phyloP scores from a whole-genome alignment of 1,284 basidiomycete species.

The Tranzscheliella williamsii region DNA sequence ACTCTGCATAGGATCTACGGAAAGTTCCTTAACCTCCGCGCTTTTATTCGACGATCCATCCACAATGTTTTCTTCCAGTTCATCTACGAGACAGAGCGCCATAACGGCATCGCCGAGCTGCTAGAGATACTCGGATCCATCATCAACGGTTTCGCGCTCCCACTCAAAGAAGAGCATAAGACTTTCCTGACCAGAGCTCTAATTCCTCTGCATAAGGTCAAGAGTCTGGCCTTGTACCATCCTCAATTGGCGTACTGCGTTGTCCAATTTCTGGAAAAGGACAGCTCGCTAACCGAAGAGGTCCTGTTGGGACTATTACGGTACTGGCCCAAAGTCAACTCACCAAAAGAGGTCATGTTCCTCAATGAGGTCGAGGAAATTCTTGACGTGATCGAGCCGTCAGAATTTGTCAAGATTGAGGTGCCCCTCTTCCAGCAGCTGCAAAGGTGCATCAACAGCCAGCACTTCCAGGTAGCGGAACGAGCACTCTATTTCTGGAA shows the following conservation, averaged over 20 bases:
- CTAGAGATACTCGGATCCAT: constrained; percentile 98
- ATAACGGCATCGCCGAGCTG: constrained; percentile 98
- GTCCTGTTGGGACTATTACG: constrained; percentile 91
- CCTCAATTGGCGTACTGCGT: constrained; percentile 98
- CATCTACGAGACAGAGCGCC: constrained; percentile 96
- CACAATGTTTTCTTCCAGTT: constrained; percentile 99
- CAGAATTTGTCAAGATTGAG: constrained; percentile 96
- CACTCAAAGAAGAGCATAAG: constrained; percentile 99
- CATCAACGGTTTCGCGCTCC: constrained; percentile 98
- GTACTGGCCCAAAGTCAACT: constrained; percentile 99
- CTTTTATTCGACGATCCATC: constrained; percentile 98
- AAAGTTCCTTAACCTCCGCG: constrained; percentile 97
- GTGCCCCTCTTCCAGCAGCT: constrained; percentile 91
- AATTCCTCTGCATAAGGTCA: constrained; percentile 96
- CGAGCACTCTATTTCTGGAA: constrained; percentile 64
- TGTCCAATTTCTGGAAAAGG: constrained; percentile 98
- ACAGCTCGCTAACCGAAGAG: constrained; percentile 86
- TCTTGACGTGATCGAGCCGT: constrained; percentile 94
- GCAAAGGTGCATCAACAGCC: constrained; percentile 95
- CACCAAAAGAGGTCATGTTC: constrained; percentile 99
- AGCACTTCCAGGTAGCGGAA: constrained; percentile 84
- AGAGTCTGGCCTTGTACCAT: constrained; percentile 93
- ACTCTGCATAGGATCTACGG: constrained; percentile 98
- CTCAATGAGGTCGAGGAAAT: constrained; percentile 99
- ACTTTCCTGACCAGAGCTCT: constrained; percentile 95